A percentile compares a stretch with the other conserved stretches of the same genome.
These are phyloP conservation scores for Hymenoscyphus linearis DNA, from an alignment of 2,329 filamentous ascomycete genomes.

Conservation along the genomic window DNA sequence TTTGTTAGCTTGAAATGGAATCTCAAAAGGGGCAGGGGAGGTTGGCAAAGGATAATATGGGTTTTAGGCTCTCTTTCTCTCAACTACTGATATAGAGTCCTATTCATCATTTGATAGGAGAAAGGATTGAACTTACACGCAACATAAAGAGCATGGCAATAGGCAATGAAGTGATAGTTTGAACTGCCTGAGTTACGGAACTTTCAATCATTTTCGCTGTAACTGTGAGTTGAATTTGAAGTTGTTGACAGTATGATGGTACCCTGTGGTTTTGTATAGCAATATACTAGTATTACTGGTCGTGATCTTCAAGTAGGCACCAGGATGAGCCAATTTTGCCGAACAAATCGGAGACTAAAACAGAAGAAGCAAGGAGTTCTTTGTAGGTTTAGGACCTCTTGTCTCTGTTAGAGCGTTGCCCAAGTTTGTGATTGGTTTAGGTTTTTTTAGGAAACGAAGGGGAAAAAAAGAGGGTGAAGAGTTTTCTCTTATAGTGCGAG, in stretches of 20 bases:
- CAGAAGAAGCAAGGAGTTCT: neutral
- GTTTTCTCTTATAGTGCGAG: neutral
- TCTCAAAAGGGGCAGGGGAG: neutral
- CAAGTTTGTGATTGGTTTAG: neutral
- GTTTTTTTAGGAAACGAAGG: neutral
- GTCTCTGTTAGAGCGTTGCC: neutral
- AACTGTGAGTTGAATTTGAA: neutral
- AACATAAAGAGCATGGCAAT: neutral
- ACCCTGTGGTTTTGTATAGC: neutral
- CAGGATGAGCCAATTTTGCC: neutral
- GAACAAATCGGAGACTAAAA: neutral
- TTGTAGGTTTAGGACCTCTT: neutral
- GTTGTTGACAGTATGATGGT: neutral
- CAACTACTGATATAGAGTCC: too few relatives aligned
- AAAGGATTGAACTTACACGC: neutral
- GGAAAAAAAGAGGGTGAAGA: neutral
- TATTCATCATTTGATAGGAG: too few relatives aligned
- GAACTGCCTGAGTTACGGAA: neutral
- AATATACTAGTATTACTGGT: neutral
- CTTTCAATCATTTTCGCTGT: neutral
- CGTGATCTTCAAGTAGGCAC: neutral
- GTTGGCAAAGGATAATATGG: neutral
- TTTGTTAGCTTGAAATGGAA: neutral
- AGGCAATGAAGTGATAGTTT: neutral
- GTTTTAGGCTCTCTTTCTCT: too few relatives aligned